These are phyloP conservation scores for Wickerhamiella parazyma DNA, from an alignment of 805 yeast species.

Conservation along the genomic window DNA sequence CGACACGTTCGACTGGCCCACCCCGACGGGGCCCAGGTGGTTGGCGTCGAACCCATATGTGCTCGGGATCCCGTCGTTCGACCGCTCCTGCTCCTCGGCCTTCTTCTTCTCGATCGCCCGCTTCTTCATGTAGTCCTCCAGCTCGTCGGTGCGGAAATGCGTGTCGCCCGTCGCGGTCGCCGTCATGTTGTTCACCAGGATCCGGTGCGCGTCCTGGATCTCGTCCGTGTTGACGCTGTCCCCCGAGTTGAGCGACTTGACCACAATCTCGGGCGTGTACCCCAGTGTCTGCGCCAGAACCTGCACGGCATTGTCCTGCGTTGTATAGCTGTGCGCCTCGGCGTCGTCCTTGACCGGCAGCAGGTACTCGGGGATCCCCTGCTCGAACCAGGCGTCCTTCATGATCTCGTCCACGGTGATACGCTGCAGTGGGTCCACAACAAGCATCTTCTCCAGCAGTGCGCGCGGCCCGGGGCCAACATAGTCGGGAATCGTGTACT, in stretches of 20 bases:
- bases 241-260: constrained; percentile 45
- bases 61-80: constrained; percentile 23
- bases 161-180: constrained; percentile 10
- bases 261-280: constrained; percentile 69
- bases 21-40: constrained; percentile 25
- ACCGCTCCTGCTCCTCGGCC: constrained; percentile 2
- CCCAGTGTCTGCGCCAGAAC: constrained; percentile 79
- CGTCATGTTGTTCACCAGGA: constrained; percentile 58
- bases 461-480: constrained; percentile 75
- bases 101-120: constrained; percentile 9
- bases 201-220: constrained; percentile 69
- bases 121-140: constrained; percentile 10
- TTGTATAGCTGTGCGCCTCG: constrained; percentile 17
- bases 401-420: constrained; percentile 84
- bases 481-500: constrained; percentile 78
- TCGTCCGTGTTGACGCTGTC: constrained; percentile 34
- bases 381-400: constrained; percentile 89
- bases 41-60: constrained; percentile 28
- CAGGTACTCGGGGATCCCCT: constrained; percentile 65
- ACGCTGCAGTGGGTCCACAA: constrained; percentile 86
- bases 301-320: constrained; percentile 63
- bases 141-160: constrained; percentile 6
- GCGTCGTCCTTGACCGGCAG: constrained; percentile 38
- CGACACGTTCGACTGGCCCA: constrained; percentile 58
- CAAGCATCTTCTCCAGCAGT: constrained; percentile 75